Percentiles rank a stretch among this genome's conserved stretches.
phyloP scores from a whole-genome alignment of 345 rosid species.

The Eutrema heterophyllum region DNA sequence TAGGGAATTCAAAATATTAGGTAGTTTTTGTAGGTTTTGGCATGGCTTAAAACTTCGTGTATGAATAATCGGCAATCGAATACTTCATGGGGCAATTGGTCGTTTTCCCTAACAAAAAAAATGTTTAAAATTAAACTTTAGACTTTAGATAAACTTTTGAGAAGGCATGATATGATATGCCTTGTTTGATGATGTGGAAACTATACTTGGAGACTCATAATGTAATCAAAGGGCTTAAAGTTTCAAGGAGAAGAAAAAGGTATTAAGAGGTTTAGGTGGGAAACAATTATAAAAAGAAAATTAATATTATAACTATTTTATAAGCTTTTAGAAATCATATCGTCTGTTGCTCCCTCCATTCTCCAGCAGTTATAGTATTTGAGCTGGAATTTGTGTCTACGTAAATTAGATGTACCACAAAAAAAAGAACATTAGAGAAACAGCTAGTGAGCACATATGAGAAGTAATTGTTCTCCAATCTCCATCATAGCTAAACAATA shows the following conservation, averaged over 20 bases:
- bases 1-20: no score
- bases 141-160: no score
- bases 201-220: conserved; percentile 2
- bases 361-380: conserved; percentile 49
- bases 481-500: not conserved
- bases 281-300: not conserved
- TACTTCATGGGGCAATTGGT: no score
- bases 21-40: no score
- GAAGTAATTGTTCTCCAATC: not conserved
- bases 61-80: no score
- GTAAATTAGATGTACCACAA: not conserved
- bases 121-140: no score
- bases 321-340: not conserved
- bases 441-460: not conserved
- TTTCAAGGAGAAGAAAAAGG: conserved; percentile 18
- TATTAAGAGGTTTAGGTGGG: conserved; percentile 20
- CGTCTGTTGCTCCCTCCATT: conserved; percentile 61
- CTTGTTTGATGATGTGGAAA: conserved; percentile 2
- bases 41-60: no score
- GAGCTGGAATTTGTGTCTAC: conserved; percentile 59
- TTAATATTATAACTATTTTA: not conserved
- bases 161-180: no score
- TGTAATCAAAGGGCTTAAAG: not conserved
- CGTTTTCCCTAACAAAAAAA: no score
- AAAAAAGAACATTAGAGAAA: conserved; percentile 1